Base-by-base conservation (phyloP, 139 green algal genomes). In the Chlorella sp. region DNA sequence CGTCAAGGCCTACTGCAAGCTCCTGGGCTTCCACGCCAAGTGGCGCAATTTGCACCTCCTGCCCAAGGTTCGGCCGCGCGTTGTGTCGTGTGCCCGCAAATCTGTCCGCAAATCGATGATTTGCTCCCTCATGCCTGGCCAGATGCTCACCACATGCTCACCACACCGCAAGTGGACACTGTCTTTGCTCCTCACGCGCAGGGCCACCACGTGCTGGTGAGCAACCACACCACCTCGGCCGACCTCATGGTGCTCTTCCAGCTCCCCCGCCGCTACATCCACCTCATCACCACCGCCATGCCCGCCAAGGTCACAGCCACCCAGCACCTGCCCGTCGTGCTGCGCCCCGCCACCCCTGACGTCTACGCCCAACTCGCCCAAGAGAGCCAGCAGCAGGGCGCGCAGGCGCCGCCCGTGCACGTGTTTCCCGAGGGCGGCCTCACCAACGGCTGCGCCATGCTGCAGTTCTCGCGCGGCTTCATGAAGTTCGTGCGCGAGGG, bases 211-310 rank as follows among this genome's bases (percentile, higher is more conserved):
- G 76, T 91, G 3, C 61, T 91, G 17, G 81, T 89, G 29, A 85
- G 74, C 69, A 91, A 91, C 70, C 86, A 91, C 64, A 33, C 74
- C 26, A 81, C 70, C 59, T 73, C 75, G 17, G 86, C 80, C 4
- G 86, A 91, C 76, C 71, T 91, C 6, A 85, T 91, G 79, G 70
- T 82, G 49, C 79, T 91, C 4, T 91, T 89, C 75, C 50, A 69
- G 32, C 67, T 70, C 31, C 74, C 77, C 10, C 64, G 59, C 49
- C 75, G 78, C 35, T 88, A 87, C 62, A 60, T 70, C 2, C 83
- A 89, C 62, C 83, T 91, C 29, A 79, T 91, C 75, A 88, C 77
- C 3, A 69, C 55, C 22, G 63, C 63, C 10, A 78, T 90, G 59
- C 86, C 81, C 0, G 24, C 31, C 1, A 51, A 27, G 2, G 80